phyloP scores from a whole-genome alignment of 2,329 filamentous ascomycete genomes.

The Pyrenochaeta sp. region DNA sequence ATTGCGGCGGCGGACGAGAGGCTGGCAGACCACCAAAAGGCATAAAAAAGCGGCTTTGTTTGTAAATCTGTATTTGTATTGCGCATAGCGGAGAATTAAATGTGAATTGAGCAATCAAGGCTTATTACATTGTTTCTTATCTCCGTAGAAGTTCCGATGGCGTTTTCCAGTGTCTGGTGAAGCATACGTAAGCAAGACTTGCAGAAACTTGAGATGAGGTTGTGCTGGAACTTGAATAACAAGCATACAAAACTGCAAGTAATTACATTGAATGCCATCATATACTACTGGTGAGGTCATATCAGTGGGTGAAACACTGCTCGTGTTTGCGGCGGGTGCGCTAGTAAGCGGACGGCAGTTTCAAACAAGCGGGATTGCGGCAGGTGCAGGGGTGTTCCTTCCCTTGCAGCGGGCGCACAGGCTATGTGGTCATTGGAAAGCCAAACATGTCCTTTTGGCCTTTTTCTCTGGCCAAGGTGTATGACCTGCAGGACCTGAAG shows the following conservation, averaged over 20 bases:
- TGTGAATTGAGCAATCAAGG: neutral
- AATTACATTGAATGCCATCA: no score
- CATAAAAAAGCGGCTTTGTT: neutral
- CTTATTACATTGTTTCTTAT: neutral
- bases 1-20: slow-evolving; percentile 46
- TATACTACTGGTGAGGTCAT: no score
- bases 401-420: neutral
- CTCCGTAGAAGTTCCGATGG: neutral
- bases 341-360: slow-evolving; percentile 10
- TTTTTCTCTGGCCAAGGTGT: neutral
- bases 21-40: slow-evolving; percentile 25
- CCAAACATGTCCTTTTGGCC: slow-evolving; percentile 17
- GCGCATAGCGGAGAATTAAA: neutral
- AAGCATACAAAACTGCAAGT: no score
- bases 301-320: neutral
- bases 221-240: no score
- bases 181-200: no score
- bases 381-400: slow-evolving; percentile 13
- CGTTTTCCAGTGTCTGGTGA: no score
- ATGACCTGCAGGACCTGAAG: neutral
- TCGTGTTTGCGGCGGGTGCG: neutral
- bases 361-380: slow-evolving; percentile 9
- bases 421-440: slow-evolving; percentile 2
- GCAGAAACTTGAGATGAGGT: no score
- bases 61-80: neutral